phyloP scores from a whole-genome alignment of 352 stramenopile species.

The Phytophthora citricola region DNA sequence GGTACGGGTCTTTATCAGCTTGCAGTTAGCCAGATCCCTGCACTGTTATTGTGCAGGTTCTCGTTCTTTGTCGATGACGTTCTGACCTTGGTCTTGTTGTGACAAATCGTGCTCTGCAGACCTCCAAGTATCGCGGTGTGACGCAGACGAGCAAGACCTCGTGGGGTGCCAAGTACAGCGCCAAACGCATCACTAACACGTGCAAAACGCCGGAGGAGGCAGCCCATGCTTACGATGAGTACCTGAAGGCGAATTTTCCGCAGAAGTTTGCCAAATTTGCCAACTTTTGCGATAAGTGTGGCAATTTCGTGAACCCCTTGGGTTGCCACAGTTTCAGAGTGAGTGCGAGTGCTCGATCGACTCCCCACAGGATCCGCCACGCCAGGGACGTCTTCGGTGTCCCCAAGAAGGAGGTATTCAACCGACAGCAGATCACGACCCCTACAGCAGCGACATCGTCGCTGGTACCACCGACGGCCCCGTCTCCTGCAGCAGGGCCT shows the following conservation, averaged over 20 bases:
- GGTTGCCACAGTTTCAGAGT: slow-evolving; percentile 73
- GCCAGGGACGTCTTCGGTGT: slow-evolving; percentile 23
- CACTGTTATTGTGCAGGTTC: slow-evolving; percentile 8
- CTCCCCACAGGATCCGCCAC: slow-evolving; percentile 19
- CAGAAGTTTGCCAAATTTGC: slow-evolving; percentile 88
- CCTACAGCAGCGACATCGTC: slow-evolving; percentile 34
- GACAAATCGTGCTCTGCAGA: slow-evolving; percentile 42
- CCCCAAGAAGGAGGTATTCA: slow-evolving; percentile 52
- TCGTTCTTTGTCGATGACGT: slow-evolving; percentile 10
- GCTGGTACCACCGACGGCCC: slow-evolving; percentile 38
- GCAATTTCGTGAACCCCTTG: slow-evolving; percentile 83
- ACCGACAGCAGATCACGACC: slow-evolving; percentile 41
- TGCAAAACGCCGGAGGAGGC: slow-evolving; percentile 90
- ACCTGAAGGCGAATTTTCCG: slow-evolving; percentile 82
- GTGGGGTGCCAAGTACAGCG: slow-evolving; percentile 90
- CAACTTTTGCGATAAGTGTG: slow-evolving; percentile 87
- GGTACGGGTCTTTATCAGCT: slow-evolving; percentile 32
- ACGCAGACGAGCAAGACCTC: slow-evolving; percentile 89
- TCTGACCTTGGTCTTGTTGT: slow-evolving; percentile 16
- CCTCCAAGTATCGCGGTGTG: slow-evolving; percentile 88
- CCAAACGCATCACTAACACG: slow-evolving; percentile 89
- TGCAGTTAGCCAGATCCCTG: slow-evolving; percentile 3
- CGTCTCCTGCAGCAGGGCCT: slow-evolving; percentile 35
- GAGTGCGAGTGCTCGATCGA: slow-evolving; percentile 71
- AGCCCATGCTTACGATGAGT: slow-evolving; percentile 82